Base-by-base conservation (phyloP, 164 flowering plant species). In the Stephania japonica region DNA sequence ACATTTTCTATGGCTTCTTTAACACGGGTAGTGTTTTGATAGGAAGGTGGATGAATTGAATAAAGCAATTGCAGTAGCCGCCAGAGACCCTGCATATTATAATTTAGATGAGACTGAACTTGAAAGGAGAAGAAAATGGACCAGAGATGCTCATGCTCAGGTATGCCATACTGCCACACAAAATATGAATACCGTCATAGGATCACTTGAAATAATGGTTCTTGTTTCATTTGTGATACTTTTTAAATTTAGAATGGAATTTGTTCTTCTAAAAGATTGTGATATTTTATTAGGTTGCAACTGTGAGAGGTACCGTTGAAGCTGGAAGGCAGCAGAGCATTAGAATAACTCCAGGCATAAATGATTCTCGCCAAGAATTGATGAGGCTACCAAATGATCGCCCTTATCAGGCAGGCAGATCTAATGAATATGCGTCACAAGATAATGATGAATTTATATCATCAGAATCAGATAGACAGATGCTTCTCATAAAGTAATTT, bases 31-130 rank as follows among this genome's bases (percentile, higher is more conserved):
- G 43, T 78, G 84, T 85, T 75, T 78, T 87, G 86, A 85, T 86
- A 83, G 90, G 85, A 87, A 92, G 97, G 90, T 92, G 77, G 93
- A 89, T 86, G 97, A 92, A 77, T 80, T 92, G 85, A 90, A 88
- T 78, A 92, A 88, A 77, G 80, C 97, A 24, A 88, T 90, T 74
- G n/a, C 84, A 72, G 97, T 92, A 5, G 97, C 97, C 47, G 85
- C 90, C 41, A 86, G 86, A 83, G 92, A 90, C 80, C 97, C 95
- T 73, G 27, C 89, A 64, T 82, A 75, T 84, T 89, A 86, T 83
- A 88, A 92, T 44, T 87, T 90, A 70, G 82, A 84, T 78, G 83
- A 88, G 73, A 79, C 62, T 2, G 95, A 90, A 78, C 91, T 92
- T 79, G 92, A 90, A 73, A 89, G 80, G 62, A 78, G 95, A 41